Percentiles rank a stretch among this genome's conserved stretches.
These are phyloP conservation scores for Neoarthrinium moseri DNA, from an alignment of 2,329 filamentous ascomycete species.

Conservation along the genomic window DNA sequence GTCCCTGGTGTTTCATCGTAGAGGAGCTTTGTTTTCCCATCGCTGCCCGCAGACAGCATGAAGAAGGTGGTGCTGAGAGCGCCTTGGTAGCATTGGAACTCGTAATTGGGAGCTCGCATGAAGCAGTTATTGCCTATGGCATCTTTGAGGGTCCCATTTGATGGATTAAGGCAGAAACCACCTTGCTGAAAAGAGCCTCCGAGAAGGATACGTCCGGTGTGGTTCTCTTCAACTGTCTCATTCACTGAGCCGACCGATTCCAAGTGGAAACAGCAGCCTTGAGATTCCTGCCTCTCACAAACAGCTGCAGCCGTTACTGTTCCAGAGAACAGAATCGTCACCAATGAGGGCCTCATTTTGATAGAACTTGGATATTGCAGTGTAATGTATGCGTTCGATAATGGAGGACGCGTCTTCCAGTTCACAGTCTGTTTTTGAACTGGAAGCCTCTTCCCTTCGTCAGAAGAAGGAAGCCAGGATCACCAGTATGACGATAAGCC, in stretches of 20 bases:
- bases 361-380: no score
- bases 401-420: no score
- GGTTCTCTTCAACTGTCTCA: slow-evolving; percentile 21
- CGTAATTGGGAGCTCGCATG: slow-evolving; percentile 20
- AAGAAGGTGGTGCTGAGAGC: slow-evolving; percentile 22
- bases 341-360: no score
- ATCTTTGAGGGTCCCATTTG: slow-evolving; percentile 22
- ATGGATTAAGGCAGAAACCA: slow-evolving; percentile 23
- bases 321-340: no score
- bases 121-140: slow-evolving; percentile 24
- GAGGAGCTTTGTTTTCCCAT: slow-evolving; percentile 21
- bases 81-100: slow-evolving; percentile 24
- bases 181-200: slow-evolving; percentile 25
- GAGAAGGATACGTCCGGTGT: slow-evolving; percentile 21
- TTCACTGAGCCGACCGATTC: slow-evolving; percentile 21
- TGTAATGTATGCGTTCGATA: no score
- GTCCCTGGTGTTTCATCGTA: slow-evolving; percentile 20
- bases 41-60: slow-evolving; percentile 12
- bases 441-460: no score
- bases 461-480: no score
- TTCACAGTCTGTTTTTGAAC: no score
- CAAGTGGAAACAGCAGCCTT: slow-evolving; percentile 26
- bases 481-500: no score
- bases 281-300: slow-evolving; percentile 1
- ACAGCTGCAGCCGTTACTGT: no score